Evolutionary conservation across 129 eudicot species (phyloP), one percentile per base, ranked within the genome.

Genomic region (Kitagawia praeruptora): DNA sequence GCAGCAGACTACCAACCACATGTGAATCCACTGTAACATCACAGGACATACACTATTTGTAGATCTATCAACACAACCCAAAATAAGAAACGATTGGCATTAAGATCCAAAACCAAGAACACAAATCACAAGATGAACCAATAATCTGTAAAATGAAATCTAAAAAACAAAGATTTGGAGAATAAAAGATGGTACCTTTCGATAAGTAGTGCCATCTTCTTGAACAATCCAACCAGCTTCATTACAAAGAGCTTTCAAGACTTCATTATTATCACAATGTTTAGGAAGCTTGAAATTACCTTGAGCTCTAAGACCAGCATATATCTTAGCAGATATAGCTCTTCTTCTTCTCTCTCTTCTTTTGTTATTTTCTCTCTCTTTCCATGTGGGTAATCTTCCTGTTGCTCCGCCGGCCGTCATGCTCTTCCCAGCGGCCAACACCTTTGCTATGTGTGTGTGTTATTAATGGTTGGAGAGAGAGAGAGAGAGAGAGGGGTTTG

Each of bases 181-280:
- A 16, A 51, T 14, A 4, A 15, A 49, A n/a, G 8, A 64, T 37
- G 56, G 12, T 28, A 90, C 98, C 98, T 91, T 91, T 76, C 97
- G 91, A 76, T 93, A 91, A 85, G 98, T 93, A 79, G 98, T 93
- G 70, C 98, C 98, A 42, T 93, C 98, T 46, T 91, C 97, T 80
- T 91, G 97, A 48, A 93, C 98, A 61, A 91, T 54, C 98, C 98
- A 93, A 71, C 98, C 98, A 81, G 98, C 98, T 80, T 91, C 96
- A 28, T 85, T 79, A 77, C 97, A 91, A 3, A 93, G 98, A 28
- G 98, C 98, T 84, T 93, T 93, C 34, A 93, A 63, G 15, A 93
- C 98, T 82, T 93, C 98, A 75, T 93, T 93, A 72, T 93, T 93
- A 75, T 93, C 98, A 45, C 98, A 93, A 85, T 93, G 98, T 77